These are phyloP conservation scores for Leishmania aethiopica DNA, from an alignment of 208 protist genomes.

Conservation along the genomic window DNA sequence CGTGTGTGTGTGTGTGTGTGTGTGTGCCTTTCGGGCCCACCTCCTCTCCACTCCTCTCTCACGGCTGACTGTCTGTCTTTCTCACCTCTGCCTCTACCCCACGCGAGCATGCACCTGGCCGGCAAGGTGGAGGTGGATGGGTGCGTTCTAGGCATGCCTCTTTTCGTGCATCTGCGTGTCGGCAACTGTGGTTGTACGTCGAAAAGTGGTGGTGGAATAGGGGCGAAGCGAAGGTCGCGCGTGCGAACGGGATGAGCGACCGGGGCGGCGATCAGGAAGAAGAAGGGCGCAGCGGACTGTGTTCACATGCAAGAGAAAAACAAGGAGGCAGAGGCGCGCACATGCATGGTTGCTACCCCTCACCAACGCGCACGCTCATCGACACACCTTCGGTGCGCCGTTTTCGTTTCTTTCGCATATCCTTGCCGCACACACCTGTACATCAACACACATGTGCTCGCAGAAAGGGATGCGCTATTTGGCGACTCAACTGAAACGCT, in stretches of 20 bases:
- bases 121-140: too few species aligned
- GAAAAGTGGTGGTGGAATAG: not conserved
- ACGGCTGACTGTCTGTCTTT: not conserved
- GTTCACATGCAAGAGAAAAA: not conserved
- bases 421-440: too few species aligned
- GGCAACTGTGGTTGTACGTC: not conserved
- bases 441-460: not conserved
- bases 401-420: not conserved
- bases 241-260: too few species aligned
- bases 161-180: too few species aligned
- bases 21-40: too few species aligned
- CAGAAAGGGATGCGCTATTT: not conserved
- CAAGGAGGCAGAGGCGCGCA: not conserved
- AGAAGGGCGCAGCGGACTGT: not conserved
- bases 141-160: too few species aligned
- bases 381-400: not conserved
- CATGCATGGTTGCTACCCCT: not conserved
- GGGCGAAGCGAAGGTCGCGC: not conserved
- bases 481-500: not conserved
- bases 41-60: not conserved
- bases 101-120: too few species aligned
- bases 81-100: not conserved
- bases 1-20: too few species aligned
- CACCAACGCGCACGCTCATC: not conserved
- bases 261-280: too few species aligned